Evolutionary conservation across 2,329 filamentous ascomycete genomes (phyloP).

Genomic region (Coccinonectria pachysandricola): DNA sequence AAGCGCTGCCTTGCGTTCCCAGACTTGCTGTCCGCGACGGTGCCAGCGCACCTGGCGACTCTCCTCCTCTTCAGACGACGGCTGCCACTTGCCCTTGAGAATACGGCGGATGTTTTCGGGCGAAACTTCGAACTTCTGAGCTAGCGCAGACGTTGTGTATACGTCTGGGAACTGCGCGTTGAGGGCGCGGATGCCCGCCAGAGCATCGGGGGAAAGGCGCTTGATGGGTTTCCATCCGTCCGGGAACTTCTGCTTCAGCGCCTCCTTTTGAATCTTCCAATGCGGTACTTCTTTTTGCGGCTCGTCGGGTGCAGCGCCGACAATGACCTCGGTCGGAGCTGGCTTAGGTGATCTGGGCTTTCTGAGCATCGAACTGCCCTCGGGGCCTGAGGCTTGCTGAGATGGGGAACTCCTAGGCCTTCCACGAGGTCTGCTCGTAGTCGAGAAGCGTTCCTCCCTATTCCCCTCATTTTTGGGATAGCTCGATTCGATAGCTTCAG

Average conservation of each 20-base stretch:
- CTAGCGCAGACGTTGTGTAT: slow-evolving; percentile 65
- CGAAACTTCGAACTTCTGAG: slow-evolving; percentile 74
- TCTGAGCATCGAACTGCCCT: too few relatives aligned
- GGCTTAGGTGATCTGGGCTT: too few relatives aligned
- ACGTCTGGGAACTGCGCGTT: slow-evolving; percentile 65
- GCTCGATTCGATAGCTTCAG: too few relatives aligned
- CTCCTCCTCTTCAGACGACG: slow-evolving; percentile 47
- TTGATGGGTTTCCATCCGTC: slow-evolving; percentile 76
- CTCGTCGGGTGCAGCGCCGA: slow-evolving; percentile 8
- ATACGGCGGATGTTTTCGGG: slow-evolving; percentile 82
- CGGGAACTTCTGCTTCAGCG: slow-evolving; percentile 67
- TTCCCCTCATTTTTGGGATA: too few relatives aligned
- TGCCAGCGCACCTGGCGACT: slow-evolving; percentile 52
- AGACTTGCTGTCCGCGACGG: slow-evolving; percentile 48
- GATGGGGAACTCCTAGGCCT: too few relatives aligned
- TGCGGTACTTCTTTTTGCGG: slow-evolving; percentile 27
- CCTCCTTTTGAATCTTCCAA: slow-evolving; percentile 71
- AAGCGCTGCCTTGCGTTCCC: slow-evolving; percentile 48
- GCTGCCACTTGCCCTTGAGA: slow-evolving; percentile 66
- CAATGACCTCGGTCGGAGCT: too few relatives aligned
- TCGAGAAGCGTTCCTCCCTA: too few relatives aligned
- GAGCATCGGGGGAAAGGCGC: slow-evolving; percentile 79
- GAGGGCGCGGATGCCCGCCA: slow-evolving; percentile 80
- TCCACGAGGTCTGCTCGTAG: too few relatives aligned
- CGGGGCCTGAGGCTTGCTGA: too few relatives aligned